Evolutionary conservation across 176 grass and related monocot genomes (phyloP).

Genomic region (Carex scoparia): DNA sequence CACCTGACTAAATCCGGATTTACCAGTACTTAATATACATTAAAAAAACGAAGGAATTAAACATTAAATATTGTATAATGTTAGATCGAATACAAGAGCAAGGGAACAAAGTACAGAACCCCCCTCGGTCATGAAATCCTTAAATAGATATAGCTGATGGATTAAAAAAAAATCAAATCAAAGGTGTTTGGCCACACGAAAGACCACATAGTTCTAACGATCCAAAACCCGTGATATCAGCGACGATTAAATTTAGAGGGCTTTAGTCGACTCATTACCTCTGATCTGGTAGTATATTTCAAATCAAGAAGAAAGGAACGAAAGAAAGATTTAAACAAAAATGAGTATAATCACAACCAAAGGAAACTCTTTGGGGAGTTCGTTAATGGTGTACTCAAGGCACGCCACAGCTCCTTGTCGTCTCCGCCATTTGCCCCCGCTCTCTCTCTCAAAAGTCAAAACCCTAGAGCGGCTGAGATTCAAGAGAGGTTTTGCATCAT

Average conservation of each 20-base stretch:
- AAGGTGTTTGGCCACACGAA: constrained; percentile 13
- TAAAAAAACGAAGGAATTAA: too few relatives aligned
- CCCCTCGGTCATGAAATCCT: constrained; percentile 25
- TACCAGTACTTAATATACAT: too few relatives aligned
- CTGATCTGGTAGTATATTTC: neutral
- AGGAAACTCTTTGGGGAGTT: neutral
- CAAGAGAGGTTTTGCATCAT: neutral
- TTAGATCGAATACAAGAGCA: constrained; percentile 23
- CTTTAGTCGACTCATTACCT: neutral
- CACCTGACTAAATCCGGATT: constrained; percentile 28
- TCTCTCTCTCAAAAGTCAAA: neutral
- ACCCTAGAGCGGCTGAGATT: neutral
- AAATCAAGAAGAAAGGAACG: neutral
- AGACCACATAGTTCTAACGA: constrained; percentile 26
- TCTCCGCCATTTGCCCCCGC: neutral
- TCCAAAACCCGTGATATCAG: constrained; percentile 17
- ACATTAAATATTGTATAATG: neutral
- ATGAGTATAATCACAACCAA: neutral
- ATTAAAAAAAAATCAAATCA: neutral
- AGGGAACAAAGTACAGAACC: neutral
- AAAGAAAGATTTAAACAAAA: neutral
- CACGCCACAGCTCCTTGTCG: neutral
- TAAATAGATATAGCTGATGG: constrained; percentile 16
- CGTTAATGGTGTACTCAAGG: neutral
- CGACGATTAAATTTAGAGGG: neutral